Evolutionary conservation across 768 basidiomycete species (phyloP), one percentile per base, ranked within the genome.

Genomic region (Mycena polygramma): DNA sequence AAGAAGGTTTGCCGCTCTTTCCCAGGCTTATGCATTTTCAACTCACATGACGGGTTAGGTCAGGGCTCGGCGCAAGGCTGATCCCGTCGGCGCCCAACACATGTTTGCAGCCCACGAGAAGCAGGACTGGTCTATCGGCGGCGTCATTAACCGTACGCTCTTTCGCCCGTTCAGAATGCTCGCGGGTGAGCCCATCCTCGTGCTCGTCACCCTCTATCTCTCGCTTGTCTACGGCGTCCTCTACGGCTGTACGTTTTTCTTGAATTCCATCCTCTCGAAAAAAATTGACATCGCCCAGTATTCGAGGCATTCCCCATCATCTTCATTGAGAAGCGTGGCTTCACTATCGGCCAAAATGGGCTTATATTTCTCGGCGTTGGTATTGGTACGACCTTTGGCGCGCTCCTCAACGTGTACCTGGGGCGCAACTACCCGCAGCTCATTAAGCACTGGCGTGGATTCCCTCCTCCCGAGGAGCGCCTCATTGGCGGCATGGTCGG

Each of bases 81-180:
- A 89, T 30, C 88, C 89, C 0, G 82, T 77, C 15, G 78, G 73
- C 26, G 82, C 83, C 70, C 80, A 82, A 37, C 73, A 85, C 35
- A 57, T 87, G 11, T 90, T 88, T 66, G 87, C 88, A 0, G 89
- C 90, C 69, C 88, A 89, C 63, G 91, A 93, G 74, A 83, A 83
- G 43, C 81, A 86, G 63, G 88, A 89, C 68, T 88, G 88, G 89
- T 85, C 89, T 0, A 24, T 83, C 8, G 76, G 72, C 35, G 87
- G 88, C 10, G 74, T 92, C 58, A 24, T 90, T n/a, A 81, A 87
- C 61, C 85, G 90, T 39, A 91, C 90, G 2, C 73, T 92, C 51
- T 83, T 84, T 67, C 84, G 90, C 0, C 91, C 91, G 0, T 87
- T 91, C 79, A 75, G 84, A 57, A 90, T 92, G 88, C 85, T 92